Evolutionary conservation across 106 monocot species (phyloP), one percentile per base, ranked within the genome.

Genomic region (Chionographis japonica): DNA sequence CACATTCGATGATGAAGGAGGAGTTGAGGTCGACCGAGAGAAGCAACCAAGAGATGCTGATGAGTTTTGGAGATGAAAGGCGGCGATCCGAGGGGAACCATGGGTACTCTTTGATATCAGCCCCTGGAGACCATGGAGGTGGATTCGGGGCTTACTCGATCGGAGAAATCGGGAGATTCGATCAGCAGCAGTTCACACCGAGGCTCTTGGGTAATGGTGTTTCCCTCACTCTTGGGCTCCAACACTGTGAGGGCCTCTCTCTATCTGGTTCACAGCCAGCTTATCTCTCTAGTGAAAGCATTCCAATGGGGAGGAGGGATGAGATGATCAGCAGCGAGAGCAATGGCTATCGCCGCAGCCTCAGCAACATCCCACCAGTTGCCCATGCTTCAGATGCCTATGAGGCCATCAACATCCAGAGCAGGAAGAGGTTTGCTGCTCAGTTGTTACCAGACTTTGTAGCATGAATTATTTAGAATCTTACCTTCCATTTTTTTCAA

Each of bases 181-280:
- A 76, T 43, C 59, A 56, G 0, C 77, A 58, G 42, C 82, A 73
- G 40, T 77, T 82, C 61, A 50, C 66, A 14, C 75, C 65, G 11
- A 72, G 72, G 46, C 74, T 68, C 58, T 74, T 77, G 38, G 60
- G 73, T 16, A 73, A 78, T 43, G 73, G 68, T 4, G 82, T 82
- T n/a, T 77, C 82, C 15, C 77, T 82, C 43, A 82, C 82, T 17
- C 77, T 82, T 2, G 82, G 77, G 39, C 82, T 77, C 14, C 72
- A 19, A 52, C 81, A 76, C 51, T 72, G 70, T 43, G 81, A 81
- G 14, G 66, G 58, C 58, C 66, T 80, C 20, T 52, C 74, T 6
- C 52, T 75, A 3, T 54, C 80, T n/a, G 75, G 56, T 17, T 4
- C 70, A 16, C 75, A 60, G 20, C 80, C 64, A 13, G 14, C 80